These are phyloP conservation scores for Elongisporangium anandrum DNA, from an alignment of 352 stramenopile genomes.

Conservation along the genomic window DNA sequence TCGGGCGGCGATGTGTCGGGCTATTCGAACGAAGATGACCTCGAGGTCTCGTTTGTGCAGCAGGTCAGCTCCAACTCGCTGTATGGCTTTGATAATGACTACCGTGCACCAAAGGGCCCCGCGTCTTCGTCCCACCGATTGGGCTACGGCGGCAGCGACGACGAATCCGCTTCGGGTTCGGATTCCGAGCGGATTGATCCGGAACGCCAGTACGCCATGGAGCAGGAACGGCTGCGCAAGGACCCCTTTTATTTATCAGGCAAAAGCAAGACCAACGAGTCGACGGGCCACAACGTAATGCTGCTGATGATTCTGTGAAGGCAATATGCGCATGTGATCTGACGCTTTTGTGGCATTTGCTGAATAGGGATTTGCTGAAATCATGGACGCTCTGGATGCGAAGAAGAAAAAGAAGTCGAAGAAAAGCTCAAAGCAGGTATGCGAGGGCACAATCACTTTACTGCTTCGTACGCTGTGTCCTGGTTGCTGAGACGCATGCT, in stretches of 20 bases:
- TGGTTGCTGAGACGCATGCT: background rate
- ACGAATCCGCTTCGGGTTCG: slow-evolving; percentile 24
- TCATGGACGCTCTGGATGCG: slow-evolving; percentile 71
- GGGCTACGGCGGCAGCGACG: slow-evolving; percentile 20
- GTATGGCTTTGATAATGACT: slow-evolving; percentile 17
- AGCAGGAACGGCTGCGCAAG: slow-evolving; percentile 67
- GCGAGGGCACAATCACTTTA: background rate
- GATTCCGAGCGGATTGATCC: slow-evolving; percentile 19
- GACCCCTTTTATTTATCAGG: slow-evolving; percentile 80
- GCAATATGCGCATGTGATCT: slow-evolving; percentile 9
- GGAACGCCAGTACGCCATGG: slow-evolving; percentile 32
- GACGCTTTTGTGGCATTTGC: slow-evolving; percentile 1
- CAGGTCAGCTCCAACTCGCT: slow-evolving; percentile 27
- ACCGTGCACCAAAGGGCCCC: background rate
- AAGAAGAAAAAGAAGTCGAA: slow-evolving; percentile 64
- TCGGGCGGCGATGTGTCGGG: slow-evolving; percentile 59
- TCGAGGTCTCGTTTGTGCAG: slow-evolving; percentile 79
- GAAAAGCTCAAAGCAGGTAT: slow-evolving; percentile 50
- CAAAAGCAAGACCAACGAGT: slow-evolving; percentile 32
- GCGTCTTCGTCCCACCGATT: slow-evolving; percentile 4
- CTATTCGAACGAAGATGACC: slow-evolving; percentile 67
- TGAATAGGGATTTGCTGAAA: slow-evolving; percentile 63
- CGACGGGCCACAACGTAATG: slow-evolving; percentile 17
- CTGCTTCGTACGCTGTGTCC: too few species aligned
- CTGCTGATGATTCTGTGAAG: background rate